Base-by-base conservation (phyloP, 805 yeast genomes). In the Saturnispora besseyi region DNA sequence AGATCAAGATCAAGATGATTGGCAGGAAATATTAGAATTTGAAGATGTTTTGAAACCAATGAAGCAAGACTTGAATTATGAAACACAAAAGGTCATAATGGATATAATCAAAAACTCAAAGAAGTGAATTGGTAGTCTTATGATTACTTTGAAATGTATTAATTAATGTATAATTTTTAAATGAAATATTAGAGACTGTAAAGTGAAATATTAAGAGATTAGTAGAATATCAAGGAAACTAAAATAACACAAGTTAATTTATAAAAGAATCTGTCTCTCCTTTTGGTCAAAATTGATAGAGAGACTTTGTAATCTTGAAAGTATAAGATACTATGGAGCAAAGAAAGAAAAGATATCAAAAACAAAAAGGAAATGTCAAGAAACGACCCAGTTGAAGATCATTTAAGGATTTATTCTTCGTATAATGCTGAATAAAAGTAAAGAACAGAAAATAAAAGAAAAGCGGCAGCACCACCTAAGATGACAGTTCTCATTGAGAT, bases 401-500 rank as follows among this genome's bases (percentile, higher is more conserved):
- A 18, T 15, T 9, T 15, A 44, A 13, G 48, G 31, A 51, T 57
- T 34, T 59, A 44, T 50, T 62, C 61, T 37, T 62, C 62, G 51
- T 65, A 57, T 52, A 67, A 59, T 24, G 89, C 91, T 58, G 84
- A 87, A 63, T 78, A 77, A 55, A 91, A 76, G 66, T 93, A 93
- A 62, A 88, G 67, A 33, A 89, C 59, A 8, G 96, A 81, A 67
- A 93, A 93, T 21, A 87, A 63, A 55, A 89, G 76, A 70, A 93
- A 93, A 8, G 96, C 91, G 47, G 73, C 66, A 7, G 97, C 86
- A 41, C 99, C 99, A 45, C 93, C 89, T 45, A 93, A 69, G 1
- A 98, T 89, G 55, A 93, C 91, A 33, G 83, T 87, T 69, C 96
- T 81, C 87, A 93, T 81, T 55, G 95, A 84, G 54, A 93, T 87